phyloP scores from a whole-genome alignment of 176 grass and related monocot genomes.

The Otatea glauca region DNA sequence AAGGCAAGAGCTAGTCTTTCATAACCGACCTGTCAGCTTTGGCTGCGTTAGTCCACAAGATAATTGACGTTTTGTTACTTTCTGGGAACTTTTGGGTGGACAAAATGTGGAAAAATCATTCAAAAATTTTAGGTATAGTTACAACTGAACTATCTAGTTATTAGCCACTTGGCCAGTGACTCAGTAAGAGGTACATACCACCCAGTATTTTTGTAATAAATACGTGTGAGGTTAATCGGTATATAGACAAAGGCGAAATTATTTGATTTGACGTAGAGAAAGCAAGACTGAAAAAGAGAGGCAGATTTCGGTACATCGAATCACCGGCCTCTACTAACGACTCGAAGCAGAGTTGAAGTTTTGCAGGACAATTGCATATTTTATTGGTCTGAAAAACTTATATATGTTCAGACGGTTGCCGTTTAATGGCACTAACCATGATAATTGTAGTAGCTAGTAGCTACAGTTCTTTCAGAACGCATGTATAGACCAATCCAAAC shows the following conservation, averaged over 20 bases:
- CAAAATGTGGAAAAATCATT: neutral
- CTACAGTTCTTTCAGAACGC: neutral
- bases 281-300: neutral
- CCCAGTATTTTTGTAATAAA: constrained; percentile 36
- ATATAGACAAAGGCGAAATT: constrained; percentile 1
- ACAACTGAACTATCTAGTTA: constrained; percentile 42
- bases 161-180: constrained; percentile 24
- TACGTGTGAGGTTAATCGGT: neutral
- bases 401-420: neutral
- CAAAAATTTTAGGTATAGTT: neutral
- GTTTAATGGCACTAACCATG: neutral
- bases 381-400: neutral
- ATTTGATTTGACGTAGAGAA: constrained; percentile 37
- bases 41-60: neutral
- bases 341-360: neutral
- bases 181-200: constrained; percentile 5
- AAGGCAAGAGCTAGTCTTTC: neutral
- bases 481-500: neutral
- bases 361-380: neutral
- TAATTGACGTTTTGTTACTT: neutral
- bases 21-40: neutral
- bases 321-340: neutral
- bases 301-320: neutral
- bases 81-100: neutral
- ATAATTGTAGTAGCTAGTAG: neutral